phyloP scores from a whole-genome alignment of 2,329 filamentous ascomycete genomes.

The Curvularia hawaiiensis region DNA sequence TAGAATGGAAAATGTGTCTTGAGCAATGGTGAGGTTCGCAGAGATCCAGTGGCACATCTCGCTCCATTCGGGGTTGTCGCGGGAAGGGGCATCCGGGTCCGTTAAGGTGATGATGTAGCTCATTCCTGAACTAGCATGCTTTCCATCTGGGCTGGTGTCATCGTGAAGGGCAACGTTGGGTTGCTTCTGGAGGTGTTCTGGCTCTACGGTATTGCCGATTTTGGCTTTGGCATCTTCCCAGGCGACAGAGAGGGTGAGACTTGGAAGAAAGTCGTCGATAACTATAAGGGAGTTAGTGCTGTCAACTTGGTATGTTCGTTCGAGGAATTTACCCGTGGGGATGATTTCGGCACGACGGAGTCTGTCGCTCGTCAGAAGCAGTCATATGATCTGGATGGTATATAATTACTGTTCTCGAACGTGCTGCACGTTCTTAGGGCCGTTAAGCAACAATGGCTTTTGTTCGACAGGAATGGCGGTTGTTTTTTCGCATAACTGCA shows the following conservation, averaged over 20 bases:
- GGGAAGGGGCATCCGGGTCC: constrained; percentile 63
- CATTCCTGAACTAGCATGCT: constrained; percentile 29
- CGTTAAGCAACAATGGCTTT: constrained; percentile 26
- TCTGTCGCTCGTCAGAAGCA: constrained; percentile 24
- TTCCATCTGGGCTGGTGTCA: constrained; percentile 28
- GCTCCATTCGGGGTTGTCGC: constrained; percentile 59
- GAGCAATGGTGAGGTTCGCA: constrained; percentile 42
- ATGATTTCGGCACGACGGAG: constrained; percentile 49
- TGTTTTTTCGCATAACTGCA: constrained; percentile 24
- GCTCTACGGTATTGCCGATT: constrained; percentile 61
- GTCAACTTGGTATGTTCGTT: neutral
- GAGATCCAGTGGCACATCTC: constrained; percentile 64
- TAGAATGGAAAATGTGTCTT: constrained; percentile 28
- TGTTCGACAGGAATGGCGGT: constrained; percentile 38
- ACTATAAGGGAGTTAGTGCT: constrained; percentile 48
- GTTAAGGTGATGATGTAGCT: constrained; percentile 59
- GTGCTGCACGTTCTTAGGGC: constrained; percentile 25
- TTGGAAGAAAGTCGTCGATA: constrained; percentile 64
- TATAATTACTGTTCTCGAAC: constrained; percentile 37
- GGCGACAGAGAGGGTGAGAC: constrained; percentile 55
- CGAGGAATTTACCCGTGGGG: constrained; percentile 39
- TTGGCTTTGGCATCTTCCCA: constrained; percentile 50
- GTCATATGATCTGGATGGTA: neutral
- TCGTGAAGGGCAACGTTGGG: constrained; percentile 51
- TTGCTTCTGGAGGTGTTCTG: constrained; percentile 49